phyloP scores from a whole-genome alignment of 805 yeast genomes.

The Cyberlindnera mrakii region DNA sequence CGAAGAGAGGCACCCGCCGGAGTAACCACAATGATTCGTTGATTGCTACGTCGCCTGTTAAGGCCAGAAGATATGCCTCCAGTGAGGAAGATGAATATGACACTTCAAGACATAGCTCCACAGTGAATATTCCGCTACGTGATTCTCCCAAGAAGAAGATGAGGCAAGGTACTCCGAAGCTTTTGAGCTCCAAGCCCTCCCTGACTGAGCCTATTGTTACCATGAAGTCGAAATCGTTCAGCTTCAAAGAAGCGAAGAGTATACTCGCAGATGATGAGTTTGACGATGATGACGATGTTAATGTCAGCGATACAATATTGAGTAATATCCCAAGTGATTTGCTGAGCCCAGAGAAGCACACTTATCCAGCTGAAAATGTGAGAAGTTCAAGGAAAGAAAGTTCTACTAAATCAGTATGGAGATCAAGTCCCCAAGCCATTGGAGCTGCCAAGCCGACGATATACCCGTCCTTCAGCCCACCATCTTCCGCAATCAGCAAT shows the following conservation, averaged over 20 bases:
- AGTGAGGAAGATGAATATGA: conserved; percentile 12
- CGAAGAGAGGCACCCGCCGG: too few species aligned
- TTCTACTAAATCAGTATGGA: too few species aligned
- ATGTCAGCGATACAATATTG: conserved; percentile 12
- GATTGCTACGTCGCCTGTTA: conserved; percentile 21
- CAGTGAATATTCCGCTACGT: conserved; percentile 14
- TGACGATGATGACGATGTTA: neutral
- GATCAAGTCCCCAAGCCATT: too few species aligned
- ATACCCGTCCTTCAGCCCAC: neutral
- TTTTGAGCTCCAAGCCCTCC: conserved; percentile 2
- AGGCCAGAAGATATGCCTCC: conserved; percentile 11
- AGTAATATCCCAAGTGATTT: conserved; percentile 21
- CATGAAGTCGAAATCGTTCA: neutral
- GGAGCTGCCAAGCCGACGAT: neutral
- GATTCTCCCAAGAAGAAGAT: conserved; percentile 17
- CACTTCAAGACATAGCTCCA: conserved; percentile 1
- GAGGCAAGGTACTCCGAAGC: conserved; percentile 21
- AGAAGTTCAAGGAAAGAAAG: neutral
- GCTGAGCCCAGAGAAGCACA: conserved; percentile 22
- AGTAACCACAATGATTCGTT: conserved; percentile 14
- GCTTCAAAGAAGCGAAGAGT: neutral
- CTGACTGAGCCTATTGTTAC: neutral
- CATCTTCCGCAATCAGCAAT: neutral
- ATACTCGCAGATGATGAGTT: conserved; percentile 3
- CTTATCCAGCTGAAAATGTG: conserved; percentile 15